phyloP scores from a whole-genome alignment of 257 asterid genomes.

The Fraxinus quadrangulata region DNA sequence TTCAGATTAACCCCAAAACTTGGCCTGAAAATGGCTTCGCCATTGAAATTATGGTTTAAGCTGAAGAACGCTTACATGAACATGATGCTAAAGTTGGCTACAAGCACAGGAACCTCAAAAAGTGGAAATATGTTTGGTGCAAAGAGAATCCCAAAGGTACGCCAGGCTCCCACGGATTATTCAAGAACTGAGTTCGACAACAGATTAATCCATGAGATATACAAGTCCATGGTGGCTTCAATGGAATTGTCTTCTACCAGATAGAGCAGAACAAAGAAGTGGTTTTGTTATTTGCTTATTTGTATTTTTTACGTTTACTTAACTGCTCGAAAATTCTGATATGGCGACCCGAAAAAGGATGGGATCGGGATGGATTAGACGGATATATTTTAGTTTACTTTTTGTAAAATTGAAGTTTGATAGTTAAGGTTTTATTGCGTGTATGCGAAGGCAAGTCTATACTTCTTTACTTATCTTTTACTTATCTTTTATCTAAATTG shows the following conservation, averaged over 20 bases:
- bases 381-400: not conserved
- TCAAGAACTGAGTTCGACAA: slow-evolving; percentile 55
- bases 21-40: slow-evolving; percentile 41
- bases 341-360: not conserved
- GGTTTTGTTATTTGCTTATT: not conserved
- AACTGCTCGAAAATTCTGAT: not conserved
- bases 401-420: not conserved
- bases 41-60: slow-evolving; percentile 43
- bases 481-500: too few species aligned
- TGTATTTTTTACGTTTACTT: not conserved
- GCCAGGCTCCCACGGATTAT: slow-evolving; percentile 27
- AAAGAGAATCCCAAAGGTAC: slow-evolving; percentile 42
- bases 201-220: slow-evolving; percentile 68
- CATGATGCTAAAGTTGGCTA: slow-evolving; percentile 48
- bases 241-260: slow-evolving; percentile 42
- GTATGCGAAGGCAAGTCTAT: not conserved
- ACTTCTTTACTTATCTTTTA: too few species aligned
- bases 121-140: slow-evolving; percentile 28
- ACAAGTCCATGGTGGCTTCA: slow-evolving; percentile 64
- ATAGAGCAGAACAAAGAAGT: not conserved
- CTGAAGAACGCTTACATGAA: slow-evolving; percentile 48
- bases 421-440: too few species aligned
- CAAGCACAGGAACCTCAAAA: slow-evolving; percentile 17
- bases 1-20: slow-evolving; percentile 44
- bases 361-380: not conserved